Percentiles rank a stretch among this genome's conserved stretches.
Conservation (phyloP, 805 yeast species). For the Zygosaccharomyces gambellarensis region DNA sequence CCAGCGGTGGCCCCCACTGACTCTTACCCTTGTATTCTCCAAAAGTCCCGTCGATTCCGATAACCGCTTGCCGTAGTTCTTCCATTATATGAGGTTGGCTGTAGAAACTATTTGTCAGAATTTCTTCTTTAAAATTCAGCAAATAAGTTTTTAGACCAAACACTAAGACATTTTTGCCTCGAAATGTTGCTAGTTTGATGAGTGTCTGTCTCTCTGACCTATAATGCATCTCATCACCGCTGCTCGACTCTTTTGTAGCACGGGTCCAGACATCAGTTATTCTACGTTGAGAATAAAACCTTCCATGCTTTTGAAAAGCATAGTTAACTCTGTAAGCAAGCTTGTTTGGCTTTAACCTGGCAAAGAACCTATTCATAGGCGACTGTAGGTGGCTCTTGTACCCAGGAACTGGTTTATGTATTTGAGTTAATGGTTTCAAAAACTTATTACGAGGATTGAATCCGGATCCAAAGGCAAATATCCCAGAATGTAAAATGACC, state of each 20-base stretch:
- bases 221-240: conserved; percentile 44
- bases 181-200: conserved; percentile 49
- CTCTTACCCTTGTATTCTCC: conserved; percentile 58
- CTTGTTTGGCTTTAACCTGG: conserved; percentile 47
- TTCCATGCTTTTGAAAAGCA: conserved; percentile 60
- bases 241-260: conserved; percentile 33
- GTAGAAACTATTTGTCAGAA: conserved; percentile 42
- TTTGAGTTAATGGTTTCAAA: conserved; percentile 49
- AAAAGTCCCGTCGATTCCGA: conserved; percentile 54
- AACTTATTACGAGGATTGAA: conserved; percentile 57
- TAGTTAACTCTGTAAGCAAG: conserved; percentile 64
- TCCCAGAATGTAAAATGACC: conserved; percentile 52
- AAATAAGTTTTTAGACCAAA: conserved; percentile 54
- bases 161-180: conserved; percentile 33
- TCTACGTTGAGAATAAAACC: conserved; percentile 35
- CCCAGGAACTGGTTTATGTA: conserved; percentile 72
- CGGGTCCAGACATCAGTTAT: conserved; percentile 36
- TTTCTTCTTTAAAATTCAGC: conserved; percentile 18
- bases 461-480: conserved; percentile 66
- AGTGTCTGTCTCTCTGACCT: conserved; percentile 56
- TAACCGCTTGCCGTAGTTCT: conserved; percentile 56
- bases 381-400: conserved; percentile 50
- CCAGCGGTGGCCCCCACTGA: conserved; percentile 67
- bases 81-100: conserved; percentile 43
- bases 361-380: conserved; percentile 66